Evolutionary conservation across 208 protist genomes (phyloP).

Genomic region (Leishmania major): DNA sequence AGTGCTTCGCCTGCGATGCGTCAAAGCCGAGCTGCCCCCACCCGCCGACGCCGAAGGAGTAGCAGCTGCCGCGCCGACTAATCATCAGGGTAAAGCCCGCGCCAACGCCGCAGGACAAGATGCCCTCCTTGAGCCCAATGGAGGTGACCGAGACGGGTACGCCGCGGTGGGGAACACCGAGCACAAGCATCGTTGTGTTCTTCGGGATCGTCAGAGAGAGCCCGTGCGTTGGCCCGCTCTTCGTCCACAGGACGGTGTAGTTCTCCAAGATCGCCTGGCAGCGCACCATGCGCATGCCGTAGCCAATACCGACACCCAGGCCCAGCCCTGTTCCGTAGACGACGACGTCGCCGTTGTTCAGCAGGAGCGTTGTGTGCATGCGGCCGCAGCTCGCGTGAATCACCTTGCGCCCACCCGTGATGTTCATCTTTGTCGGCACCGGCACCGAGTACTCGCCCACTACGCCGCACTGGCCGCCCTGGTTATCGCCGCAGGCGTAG

Average conservation of each 20-base stretch:
- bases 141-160: conserved; percentile 36
- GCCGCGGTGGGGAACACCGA: conserved; percentile 72
- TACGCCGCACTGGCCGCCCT: conserved; percentile 77
- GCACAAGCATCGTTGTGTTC: conserved; percentile 56
- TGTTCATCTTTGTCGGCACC: conserved; percentile 42
- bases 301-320: conserved; percentile 63
- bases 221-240: conserved; percentile 57
- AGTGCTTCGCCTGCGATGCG: conserved; percentile 41
- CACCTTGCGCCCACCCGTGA: conserved; percentile 44
- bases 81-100: conserved; percentile 79
- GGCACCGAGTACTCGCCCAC: conserved; percentile 47
- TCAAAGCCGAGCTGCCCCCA: conserved; percentile 85
- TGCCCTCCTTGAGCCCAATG: conserved; percentile 67
- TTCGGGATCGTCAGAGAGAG: conserved; percentile 71
- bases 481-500: conserved; percentile 81
- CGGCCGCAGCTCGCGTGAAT: conserved; percentile 73
- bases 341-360: conserved; percentile 64
- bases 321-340: conserved; percentile 75
- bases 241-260: conserved; percentile 61
- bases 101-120: conserved; percentile 66
- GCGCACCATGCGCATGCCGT: conserved; percentile 70
- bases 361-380: conserved; percentile 67
- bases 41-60: conserved; percentile 70
- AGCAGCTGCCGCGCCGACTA: conserved; percentile 64
- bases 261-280: conserved; percentile 66